phyloP scores from a whole-genome alignment of 345 rosid genomes.

The Eucalyptus guilfoylei region DNA sequence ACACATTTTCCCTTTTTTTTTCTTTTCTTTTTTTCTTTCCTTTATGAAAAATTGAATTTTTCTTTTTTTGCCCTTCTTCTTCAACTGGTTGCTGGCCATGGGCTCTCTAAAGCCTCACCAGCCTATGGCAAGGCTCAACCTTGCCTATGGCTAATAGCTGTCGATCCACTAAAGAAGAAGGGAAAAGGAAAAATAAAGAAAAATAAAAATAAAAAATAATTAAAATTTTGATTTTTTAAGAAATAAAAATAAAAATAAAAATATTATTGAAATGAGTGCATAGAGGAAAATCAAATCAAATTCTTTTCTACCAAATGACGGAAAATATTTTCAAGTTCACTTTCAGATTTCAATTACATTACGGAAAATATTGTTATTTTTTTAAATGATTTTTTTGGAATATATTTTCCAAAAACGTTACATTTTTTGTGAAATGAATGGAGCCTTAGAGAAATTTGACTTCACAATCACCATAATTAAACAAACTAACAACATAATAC shows the following conservation, averaged over 20 bases:
- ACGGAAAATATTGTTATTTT: too few relatives aligned
- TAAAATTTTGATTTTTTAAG: too few relatives aligned
- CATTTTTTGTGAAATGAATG: accelerated
- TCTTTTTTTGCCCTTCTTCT: too few relatives aligned
- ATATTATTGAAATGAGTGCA: too few relatives aligned
- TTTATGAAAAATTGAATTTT: too few relatives aligned
- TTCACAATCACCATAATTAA: not conserved
- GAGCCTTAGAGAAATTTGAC: not conserved
- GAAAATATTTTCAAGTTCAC: too few relatives aligned
- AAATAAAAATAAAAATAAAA: too few relatives aligned
- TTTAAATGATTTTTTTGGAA: too few relatives aligned
- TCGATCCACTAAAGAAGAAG: accelerated
- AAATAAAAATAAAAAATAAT: too few relatives aligned
- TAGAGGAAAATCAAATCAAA: accelerated
- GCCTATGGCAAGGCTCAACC: accelerated
- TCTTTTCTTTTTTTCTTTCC: accelerated
- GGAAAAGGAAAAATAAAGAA: too few relatives aligned
- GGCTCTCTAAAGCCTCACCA: too few relatives aligned
- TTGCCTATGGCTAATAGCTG: accelerated
- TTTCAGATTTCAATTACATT: accelerated
- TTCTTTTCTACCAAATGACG: accelerated
- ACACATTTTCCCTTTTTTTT: too few relatives aligned
- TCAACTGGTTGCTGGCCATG: accelerated
- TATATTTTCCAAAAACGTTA: accelerated
- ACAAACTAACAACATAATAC: not conserved